phyloP scores from a whole-genome alignment of 768 basidiomycete species.

The Crucibulum laeve region DNA sequence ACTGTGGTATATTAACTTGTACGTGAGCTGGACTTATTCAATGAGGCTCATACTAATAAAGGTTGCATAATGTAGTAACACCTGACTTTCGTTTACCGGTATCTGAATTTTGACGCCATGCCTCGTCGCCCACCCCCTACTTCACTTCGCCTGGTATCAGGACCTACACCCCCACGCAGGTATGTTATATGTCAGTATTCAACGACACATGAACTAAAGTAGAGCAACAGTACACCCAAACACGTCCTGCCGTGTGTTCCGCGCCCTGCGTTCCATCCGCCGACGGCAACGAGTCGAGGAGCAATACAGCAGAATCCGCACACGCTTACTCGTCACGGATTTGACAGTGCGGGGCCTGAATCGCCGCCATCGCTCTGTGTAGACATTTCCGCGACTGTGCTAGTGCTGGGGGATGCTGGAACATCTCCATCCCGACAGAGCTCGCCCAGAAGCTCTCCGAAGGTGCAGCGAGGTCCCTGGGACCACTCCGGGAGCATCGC shows the following conservation, averaged over 20 bases:
- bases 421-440: too few relatives aligned
- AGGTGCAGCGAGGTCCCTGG: slow-evolving; percentile 48
- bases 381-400: too few relatives aligned
- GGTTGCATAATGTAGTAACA: too few relatives aligned
- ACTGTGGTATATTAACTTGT: too few relatives aligned
- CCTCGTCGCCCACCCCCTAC: slow-evolving; percentile 66
- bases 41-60: too few relatives aligned
- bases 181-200: slow-evolving; percentile 13
- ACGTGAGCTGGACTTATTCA: too few relatives aligned
- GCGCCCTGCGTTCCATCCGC: slow-evolving; percentile 41
- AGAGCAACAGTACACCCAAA: slow-evolving; percentile 40
- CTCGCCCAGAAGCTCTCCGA: background rate
- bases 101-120: slow-evolving; percentile 31
- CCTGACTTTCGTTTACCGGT: background rate
- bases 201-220: slow-evolving; percentile 1
- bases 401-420: slow-evolving; percentile 6
- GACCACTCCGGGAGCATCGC: slow-evolving; percentile 46
- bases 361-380: too few relatives aligned
- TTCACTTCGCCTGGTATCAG: slow-evolving; percentile 55
- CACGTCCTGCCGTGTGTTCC: slow-evolving; percentile 69
- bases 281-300: slow-evolving; percentile 5
- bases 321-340: background rate
- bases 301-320: background rate
- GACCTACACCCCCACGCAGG: slow-evolving; percentile 59
- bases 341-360: too few relatives aligned